Evolutionary conservation across 2,329 filamentous ascomycete genomes (phyloP), one percentile per base, ranked within the genome.

Genomic region (Huntiella decipiens): DNA sequence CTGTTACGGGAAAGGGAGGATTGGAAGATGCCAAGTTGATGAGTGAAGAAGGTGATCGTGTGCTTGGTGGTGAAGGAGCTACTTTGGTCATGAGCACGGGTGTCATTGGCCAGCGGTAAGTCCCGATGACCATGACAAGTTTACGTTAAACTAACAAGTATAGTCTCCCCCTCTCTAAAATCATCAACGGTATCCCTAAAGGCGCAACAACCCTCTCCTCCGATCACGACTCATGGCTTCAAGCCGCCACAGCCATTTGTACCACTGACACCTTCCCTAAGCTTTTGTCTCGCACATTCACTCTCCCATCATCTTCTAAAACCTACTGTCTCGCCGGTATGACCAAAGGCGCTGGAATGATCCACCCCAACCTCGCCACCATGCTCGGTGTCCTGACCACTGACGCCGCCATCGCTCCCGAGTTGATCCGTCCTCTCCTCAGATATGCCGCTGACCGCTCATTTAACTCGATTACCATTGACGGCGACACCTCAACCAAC

Each of bases 251-350:
- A 56, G 88, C 91, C 36, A 96, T 98, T 58, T 95, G 88, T 70
- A 98, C 91, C 10, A 98, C 91, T 12, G 91, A 98, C 63, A 96
- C 91, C 3, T 98, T 98, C 61, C 91, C 91, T 49, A 98, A 98
- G 65, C 78, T 98, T 52, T 70, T 88, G 54, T 95, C 87, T 15
- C 77, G 73, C 54, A 76, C 77, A 11, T 98, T 96, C 63, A 77
- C 69, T 22, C 74, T 98, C 31, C 87, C 91, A 3, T 82, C 82
- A 3, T 45, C 41, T 16, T 76, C 82, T 0, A 69, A 69, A 13
- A 77, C 80, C 59, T 98, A 94, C 65, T 72, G 74, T 54, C 80
- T 98, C 43, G 86, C 84, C 10, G 91, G 91, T 54, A 92, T 93
- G 76, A 93, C 88, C 56, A 98, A 98, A 66, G 91, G 91, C 48